phyloP scores from a whole-genome alignment of 2,329 filamentous ascomycete species.

The Aspergillus glaucus region DNA sequence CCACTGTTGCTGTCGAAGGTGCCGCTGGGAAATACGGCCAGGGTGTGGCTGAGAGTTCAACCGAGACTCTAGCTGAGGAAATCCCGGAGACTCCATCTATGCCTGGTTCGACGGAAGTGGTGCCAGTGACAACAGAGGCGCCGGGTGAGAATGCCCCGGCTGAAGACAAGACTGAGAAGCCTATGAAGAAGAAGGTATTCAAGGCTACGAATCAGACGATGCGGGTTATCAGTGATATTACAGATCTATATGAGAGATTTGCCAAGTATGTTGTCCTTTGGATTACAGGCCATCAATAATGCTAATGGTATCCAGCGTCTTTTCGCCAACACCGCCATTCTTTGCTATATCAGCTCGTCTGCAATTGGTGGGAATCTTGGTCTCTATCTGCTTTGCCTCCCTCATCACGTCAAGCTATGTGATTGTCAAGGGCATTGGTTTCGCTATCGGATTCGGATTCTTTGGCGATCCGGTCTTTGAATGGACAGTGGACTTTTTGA shows the following conservation, averaged over 20 bases:
- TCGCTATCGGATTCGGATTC: conserved; percentile 64
- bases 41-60: conserved; percentile 47
- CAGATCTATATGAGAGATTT: conserved; percentile 58
- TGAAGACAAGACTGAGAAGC: conserved; percentile 21
- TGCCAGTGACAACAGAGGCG: conserved; percentile 22
- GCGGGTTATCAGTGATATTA: conserved; percentile 1
- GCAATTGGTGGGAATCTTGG: conserved; percentile 49
- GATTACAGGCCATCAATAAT: background rate
- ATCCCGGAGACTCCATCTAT: background rate
- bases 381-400: conserved; percentile 48
- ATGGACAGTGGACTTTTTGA: conserved; percentile 48
- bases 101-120: background rate
- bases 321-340: conserved; percentile 60
- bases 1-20: conserved; percentile 65
- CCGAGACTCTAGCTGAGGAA: conserved; percentile 18
- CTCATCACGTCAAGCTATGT: conserved; percentile 54
- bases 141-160: background rate
- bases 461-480: conserved; percentile 71
- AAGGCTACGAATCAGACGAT: background rate
- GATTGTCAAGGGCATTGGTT: conserved; percentile 59
- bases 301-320: conserved; percentile 35
- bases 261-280: conserved; percentile 43
- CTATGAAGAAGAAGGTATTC: conserved; percentile 41
- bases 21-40: conserved; percentile 72
- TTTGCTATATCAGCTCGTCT: conserved; percentile 48